These are phyloP conservation scores for Hypsizygus ulmarius DNA, from an alignment of 1,284 basidiomycete species.

Conservation along the genomic window DNA sequence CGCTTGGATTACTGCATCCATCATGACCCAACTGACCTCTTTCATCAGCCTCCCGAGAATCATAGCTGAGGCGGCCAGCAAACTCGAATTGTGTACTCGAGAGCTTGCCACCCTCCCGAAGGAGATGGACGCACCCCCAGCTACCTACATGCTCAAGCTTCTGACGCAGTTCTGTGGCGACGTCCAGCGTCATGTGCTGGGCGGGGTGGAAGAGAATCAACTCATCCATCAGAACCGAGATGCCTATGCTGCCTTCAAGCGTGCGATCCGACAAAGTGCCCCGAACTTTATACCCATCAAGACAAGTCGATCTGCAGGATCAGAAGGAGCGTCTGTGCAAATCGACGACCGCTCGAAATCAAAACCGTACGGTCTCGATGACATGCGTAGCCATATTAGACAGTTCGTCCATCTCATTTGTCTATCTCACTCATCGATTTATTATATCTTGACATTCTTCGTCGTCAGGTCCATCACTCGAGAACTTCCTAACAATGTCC, in stretches of 20 bases:
- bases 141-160: constrained; percentile 30
- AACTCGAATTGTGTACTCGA: constrained; percentile 19
- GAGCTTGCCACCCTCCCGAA: constrained; percentile 26
- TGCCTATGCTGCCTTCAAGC: constrained; percentile 27
- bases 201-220: constrained; percentile 18
- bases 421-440: too few relatives aligned
- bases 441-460: constrained; percentile 2
- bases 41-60: constrained; percentile 28
- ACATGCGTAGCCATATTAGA: constrained; percentile 31
- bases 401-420: constrained; percentile 24
- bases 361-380: constrained; percentile 26
- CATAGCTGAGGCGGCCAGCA: constrained; percentile 17
- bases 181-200: constrained; percentile 26
- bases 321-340: background rate
- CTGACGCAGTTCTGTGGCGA: constrained; percentile 29
- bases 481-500: constrained; percentile 26
- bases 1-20: constrained; percentile 3
- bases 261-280: constrained; percentile 28
- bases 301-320: background rate
- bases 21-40: background rate
- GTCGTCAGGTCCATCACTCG: constrained; percentile 25
- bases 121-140: constrained; percentile 28
- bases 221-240: constrained; percentile 29
- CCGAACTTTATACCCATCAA: constrained; percentile 29
- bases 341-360: constrained; percentile 3